phyloP scores from a whole-genome alignment of 2,329 filamentous ascomycete species.

The Aspergillus tubingensis region DNA sequence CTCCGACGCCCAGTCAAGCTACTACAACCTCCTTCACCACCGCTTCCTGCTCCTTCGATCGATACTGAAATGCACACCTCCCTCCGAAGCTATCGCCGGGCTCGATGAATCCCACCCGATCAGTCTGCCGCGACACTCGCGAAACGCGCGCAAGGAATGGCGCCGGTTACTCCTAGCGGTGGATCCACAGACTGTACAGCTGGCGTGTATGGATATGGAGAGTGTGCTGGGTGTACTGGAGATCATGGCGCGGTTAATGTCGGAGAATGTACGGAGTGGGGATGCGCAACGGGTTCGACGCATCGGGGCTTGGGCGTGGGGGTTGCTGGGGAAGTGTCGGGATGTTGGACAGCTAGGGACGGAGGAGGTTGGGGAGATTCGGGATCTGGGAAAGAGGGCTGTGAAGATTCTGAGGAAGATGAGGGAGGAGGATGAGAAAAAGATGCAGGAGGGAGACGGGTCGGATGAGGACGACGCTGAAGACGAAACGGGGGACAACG shows the following conservation, averaged over 20 bases:
- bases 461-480: conserved; percentile 26
- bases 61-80: conserved; percentile 59
- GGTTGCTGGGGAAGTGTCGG: conserved; percentile 72
- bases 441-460: conserved; percentile 28
- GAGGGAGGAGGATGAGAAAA: conserved; percentile 45
- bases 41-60: conserved; percentile 68
- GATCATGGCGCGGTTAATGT: conserved; percentile 59
- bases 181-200: conserved; percentile 52
- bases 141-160: conserved; percentile 60
- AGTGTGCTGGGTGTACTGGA: conserved; percentile 67
- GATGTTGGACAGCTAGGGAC: conserved; percentile 74
- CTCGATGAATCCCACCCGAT: conserved; percentile 57
- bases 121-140: conserved; percentile 56
- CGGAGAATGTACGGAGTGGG: conserved; percentile 63
- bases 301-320: conserved; percentile 84
- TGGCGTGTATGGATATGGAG: conserved; percentile 59
- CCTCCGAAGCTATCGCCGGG: conserved; percentile 53
- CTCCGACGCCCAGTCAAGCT: conserved; percentile 62
- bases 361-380: conserved; percentile 71
- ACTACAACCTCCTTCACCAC: conserved; percentile 65
- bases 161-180: conserved; percentile 39
- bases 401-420: conserved; percentile 51
- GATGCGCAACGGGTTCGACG: conserved; percentile 63
- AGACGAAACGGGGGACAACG: conserved; percentile 1
- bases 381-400: conserved; percentile 78